phyloP scores from a whole-genome alignment of 768 basidiomycete genomes.

The Melanogaster broomeanus region DNA sequence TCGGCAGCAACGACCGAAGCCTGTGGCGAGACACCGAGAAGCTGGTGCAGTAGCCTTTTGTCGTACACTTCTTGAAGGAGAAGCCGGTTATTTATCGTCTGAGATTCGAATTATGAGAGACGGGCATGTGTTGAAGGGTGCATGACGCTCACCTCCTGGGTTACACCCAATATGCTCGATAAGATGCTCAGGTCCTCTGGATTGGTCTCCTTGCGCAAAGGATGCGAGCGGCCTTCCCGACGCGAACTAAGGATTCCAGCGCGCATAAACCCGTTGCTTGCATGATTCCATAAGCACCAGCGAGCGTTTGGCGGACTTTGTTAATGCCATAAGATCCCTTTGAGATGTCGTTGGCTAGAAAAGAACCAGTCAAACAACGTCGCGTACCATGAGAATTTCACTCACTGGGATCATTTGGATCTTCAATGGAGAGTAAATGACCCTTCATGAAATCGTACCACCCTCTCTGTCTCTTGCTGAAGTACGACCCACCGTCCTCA shows the following conservation, averaged over 20 bases:
- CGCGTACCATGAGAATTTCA: conserved; percentile 13
- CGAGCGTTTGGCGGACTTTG: conserved; percentile 80
- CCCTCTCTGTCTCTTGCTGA: conserved; percentile 74
- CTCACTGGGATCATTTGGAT: conserved; percentile 88
- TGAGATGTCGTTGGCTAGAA: conserved; percentile 89
- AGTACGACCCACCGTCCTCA: conserved; percentile 89
- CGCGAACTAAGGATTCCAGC: conserved; percentile 64
- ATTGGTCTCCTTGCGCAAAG: conserved; percentile 44
- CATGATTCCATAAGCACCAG: conserved; percentile 79
- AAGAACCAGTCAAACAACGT: neutral
- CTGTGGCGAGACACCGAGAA: conserved; percentile 45
- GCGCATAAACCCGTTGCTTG: conserved; percentile 65
- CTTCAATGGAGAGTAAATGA: conserved; percentile 81
- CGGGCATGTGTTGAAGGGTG: neutral
- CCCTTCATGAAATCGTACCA: conserved; percentile 69
- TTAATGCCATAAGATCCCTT: conserved; percentile 82
- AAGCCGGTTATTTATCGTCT: conserved; percentile 77
- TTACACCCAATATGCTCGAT: conserved; percentile 77
- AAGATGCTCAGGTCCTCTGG: conserved; percentile 77
- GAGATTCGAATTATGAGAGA: conserved; percentile 3
- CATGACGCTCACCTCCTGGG: conserved; percentile 65
- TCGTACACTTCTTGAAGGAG: conserved; percentile 72
- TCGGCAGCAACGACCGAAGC: conserved; percentile 21
- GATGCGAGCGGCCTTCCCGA: conserved; percentile 48
- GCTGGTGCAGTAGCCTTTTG: conserved; percentile 54